Conservation (phyloP, 768 basidiomycete species). For the Glaciozyma antarctica region DNA sequence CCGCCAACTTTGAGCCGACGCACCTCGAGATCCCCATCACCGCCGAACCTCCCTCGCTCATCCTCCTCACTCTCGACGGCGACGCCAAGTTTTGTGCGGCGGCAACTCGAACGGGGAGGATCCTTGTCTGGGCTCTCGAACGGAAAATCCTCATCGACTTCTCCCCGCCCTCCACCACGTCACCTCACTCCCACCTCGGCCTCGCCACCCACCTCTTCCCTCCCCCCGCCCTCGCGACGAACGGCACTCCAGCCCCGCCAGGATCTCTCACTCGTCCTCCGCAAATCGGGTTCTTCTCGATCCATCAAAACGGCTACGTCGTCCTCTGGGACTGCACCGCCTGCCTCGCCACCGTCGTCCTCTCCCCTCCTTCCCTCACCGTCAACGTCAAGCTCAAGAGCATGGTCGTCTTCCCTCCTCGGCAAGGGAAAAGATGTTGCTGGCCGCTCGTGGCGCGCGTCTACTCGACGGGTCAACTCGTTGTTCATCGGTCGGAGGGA, state of each 20-base stretch:
- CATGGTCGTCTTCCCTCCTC: background rate
- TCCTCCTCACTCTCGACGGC: conserved; percentile 56
- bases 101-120: conserved; percentile 58
- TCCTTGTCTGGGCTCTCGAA: conserved; percentile 55
- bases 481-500: background rate
- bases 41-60: conserved; percentile 46
- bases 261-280: conserved; percentile 45
- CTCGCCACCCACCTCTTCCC: background rate
- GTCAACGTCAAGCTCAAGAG: background rate
- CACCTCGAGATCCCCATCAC: conserved; percentile 47
- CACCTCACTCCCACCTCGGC: background rate
- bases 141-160: conserved; percentile 16
- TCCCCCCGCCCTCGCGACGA: conserved; percentile 32
- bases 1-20: conserved; percentile 47
- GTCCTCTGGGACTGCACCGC: conserved; percentile 48
- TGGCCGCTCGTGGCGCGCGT: conserved; percentile 4
- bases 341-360: conserved; percentile 44
- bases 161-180: background rate
- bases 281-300: conserved; percentile 30
- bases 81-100: conserved; percentile 57
- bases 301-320: conserved; percentile 54
- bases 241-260: conserved; percentile 48
- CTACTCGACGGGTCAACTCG: conserved; percentile 8
- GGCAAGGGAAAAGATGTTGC: background rate
- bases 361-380: conserved; percentile 43